Conservation (phyloP, 306 rosid genomes). For the Ziziphus jujuba region DNA sequence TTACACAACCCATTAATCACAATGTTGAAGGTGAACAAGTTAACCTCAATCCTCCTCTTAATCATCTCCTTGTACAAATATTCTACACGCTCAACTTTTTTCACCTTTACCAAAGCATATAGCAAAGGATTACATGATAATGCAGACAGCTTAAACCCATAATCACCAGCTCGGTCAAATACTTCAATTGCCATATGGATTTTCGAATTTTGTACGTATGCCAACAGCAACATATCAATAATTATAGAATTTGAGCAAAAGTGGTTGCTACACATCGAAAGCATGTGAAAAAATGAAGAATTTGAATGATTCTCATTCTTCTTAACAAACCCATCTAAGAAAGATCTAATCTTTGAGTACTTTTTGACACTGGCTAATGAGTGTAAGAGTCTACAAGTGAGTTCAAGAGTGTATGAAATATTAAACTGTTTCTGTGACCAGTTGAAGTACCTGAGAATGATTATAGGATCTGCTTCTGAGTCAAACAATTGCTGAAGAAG, state of each 20-base stretch:
- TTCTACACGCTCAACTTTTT: slow-evolving; percentile 48
- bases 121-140: slow-evolving; percentile 65
- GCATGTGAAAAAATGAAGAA: slow-evolving; percentile 52
- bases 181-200: slow-evolving; percentile 48
- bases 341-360: slow-evolving; percentile 57
- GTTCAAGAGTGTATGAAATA: slow-evolving; percentile 45
- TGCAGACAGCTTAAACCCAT: slow-evolving; percentile 50
- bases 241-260: slow-evolving; percentile 42
- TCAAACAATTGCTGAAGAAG: slow-evolving; percentile 52
- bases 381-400: slow-evolving; percentile 50
- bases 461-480: slow-evolving; percentile 50
- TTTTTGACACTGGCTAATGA: slow-evolving; percentile 46
- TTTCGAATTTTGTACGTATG: slow-evolving; percentile 50
- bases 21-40: slow-evolving; percentile 60
- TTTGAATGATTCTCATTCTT: slow-evolving; percentile 37
- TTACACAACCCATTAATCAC: slow-evolving; percentile 77
- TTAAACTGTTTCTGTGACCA: slow-evolving; percentile 62
- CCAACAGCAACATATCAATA: slow-evolving; percentile 61
- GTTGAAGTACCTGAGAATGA: slow-evolving; percentile 60
- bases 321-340: slow-evolving; percentile 55
- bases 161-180: slow-evolving; percentile 60
- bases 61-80: slow-evolving; percentile 59
- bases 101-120: slow-evolving; percentile 56
- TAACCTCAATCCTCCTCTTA: slow-evolving; percentile 53
- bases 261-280: slow-evolving; percentile 33